Evolutionary conservation across 2,329 filamentous ascomycete genomes (phyloP).

Genomic region (Colletotrichum incanum): DNA sequence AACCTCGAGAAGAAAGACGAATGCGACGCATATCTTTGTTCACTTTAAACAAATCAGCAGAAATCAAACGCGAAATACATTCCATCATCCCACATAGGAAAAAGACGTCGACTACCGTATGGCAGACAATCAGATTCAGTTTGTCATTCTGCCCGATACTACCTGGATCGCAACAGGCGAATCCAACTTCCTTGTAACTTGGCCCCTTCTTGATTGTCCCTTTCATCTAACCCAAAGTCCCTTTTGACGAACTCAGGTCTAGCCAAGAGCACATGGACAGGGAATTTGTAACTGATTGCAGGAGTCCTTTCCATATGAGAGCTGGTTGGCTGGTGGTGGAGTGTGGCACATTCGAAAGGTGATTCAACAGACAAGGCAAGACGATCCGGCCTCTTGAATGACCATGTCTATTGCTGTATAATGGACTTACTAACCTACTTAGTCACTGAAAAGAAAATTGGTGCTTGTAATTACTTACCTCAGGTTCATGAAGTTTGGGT

Average conservation of each 20-base stretch:
- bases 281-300: not conserved
- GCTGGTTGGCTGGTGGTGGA: not conserved
- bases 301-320: not conserved
- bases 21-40: not conserved
- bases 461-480: too few species aligned
- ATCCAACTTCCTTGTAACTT: not conserved
- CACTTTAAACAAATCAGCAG: too few species aligned
- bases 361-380: not conserved
- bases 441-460: too few species aligned
- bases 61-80: too few species aligned
- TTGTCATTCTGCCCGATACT: not conserved
- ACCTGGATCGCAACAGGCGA: not conserved
- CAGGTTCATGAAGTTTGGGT: too few species aligned
- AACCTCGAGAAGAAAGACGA: not conserved
- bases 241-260: fast-evolving
- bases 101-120: too few species aligned
- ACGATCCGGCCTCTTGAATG: too few species aligned
- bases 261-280: too few species aligned
- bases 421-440: too few species aligned
- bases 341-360: not conserved
- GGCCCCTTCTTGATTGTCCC: not conserved
- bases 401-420: too few species aligned
- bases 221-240: too few species aligned
- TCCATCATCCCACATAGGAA: too few species aligned
- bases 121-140: not conserved